These are phyloP conservation scores for Phytophthora chlamydospora DNA, from an alignment of 352 stramenopile species.

Conservation along the genomic window DNA sequence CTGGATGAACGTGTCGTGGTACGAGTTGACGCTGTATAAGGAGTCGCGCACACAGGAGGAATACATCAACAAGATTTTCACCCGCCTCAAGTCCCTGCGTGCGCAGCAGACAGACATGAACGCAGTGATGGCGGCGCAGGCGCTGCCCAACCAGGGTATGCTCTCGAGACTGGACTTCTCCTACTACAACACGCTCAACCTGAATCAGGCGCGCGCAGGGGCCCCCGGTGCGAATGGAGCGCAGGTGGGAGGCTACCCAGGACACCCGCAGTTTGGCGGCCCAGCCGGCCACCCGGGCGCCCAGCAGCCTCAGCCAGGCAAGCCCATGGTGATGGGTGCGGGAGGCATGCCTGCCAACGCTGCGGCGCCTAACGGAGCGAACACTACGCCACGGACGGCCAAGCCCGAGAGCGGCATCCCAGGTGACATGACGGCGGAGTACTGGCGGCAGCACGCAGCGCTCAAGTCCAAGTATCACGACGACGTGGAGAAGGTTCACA, in stretches of 20 bases:
- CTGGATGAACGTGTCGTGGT: constrained; percentile 90
- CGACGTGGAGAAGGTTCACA: constrained; percentile 88
- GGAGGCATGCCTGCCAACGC: constrained; percentile 37
- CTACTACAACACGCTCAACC: constrained; percentile 74
- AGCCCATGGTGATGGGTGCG: constrained; percentile 19
- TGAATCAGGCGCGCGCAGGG: constrained; percentile 41
- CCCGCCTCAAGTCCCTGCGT: constrained; percentile 76
- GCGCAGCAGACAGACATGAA: constrained; percentile 78
- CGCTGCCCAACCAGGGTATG: constrained; percentile 73
- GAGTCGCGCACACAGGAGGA: constrained; percentile 85
- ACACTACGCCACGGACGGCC: constrained; percentile 24
- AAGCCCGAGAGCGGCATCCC: constrained; percentile 30
- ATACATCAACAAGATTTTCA: constrained; percentile 91
- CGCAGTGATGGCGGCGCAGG: constrained; percentile 66
- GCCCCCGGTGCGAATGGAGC: constrained; percentile 27
- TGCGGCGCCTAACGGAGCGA: constrained; percentile 23
- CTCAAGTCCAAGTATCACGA: constrained; percentile 83
- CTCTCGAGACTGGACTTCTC: constrained; percentile 76
- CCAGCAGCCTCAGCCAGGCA: constrained; percentile 27
- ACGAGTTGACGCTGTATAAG: constrained; percentile 85
- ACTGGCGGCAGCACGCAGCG: constrained; percentile 80
- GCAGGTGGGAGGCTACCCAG: constrained; percentile 46
- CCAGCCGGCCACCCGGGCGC: constrained; percentile 30
- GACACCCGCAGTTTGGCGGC: constrained; percentile 44
- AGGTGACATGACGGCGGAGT: constrained; percentile 63